Evolutionary conservation across 1,284 basidiomycete genomes (phyloP), one percentile per base, ranked within the genome.

Genomic region (Coniophora puteana): DNA sequence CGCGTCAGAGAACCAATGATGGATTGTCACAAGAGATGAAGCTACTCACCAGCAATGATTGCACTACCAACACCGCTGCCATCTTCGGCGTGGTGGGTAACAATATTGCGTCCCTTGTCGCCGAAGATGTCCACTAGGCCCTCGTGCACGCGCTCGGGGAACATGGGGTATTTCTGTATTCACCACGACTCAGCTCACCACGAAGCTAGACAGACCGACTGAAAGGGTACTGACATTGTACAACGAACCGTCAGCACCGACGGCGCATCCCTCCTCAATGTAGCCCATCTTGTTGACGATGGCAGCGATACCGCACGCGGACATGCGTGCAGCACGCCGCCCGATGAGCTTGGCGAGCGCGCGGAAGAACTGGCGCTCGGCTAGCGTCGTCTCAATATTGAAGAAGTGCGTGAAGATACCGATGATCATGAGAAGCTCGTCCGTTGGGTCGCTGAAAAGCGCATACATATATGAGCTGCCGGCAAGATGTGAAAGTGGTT

Each of bases 401-500:
- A 93, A 94, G 74, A 96, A 96, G 70, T 96, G 90, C 14, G 86
- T 83, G 70, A 99, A 98, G 53, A 99, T 91, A 39, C 95, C 94
- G 53, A 95, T 92, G 56, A 93, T 81, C 74, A 94, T 97, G 38
- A 98, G 77, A 30, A 97, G 78, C 62, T 99, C 95, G 58, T 98
- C 95, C n/a, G 95, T 99, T 3, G 90, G 85, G 65, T 99, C 95
- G 55, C 89, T 92, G 57, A 3, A 40, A 36, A 43, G 18, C 34
- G 14, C 29, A 21, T n/a, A n/a, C n/a, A 2, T 8, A 38, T 11
- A 43, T 45, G 33, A 46, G 44, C 36, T 5, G 34, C 32, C 11
- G 22, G 40, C 5, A 17, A 41, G 11, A 30, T 13, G 30, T 23
- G 37, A 36, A 10, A 23, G n/a, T 20, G 8, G 18, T 26, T 25